Evolutionary conservation across 768 basidiomycete species (phyloP), one percentile per base, ranked within the genome.

Genomic region (Cubamyces lactineus): DNA sequence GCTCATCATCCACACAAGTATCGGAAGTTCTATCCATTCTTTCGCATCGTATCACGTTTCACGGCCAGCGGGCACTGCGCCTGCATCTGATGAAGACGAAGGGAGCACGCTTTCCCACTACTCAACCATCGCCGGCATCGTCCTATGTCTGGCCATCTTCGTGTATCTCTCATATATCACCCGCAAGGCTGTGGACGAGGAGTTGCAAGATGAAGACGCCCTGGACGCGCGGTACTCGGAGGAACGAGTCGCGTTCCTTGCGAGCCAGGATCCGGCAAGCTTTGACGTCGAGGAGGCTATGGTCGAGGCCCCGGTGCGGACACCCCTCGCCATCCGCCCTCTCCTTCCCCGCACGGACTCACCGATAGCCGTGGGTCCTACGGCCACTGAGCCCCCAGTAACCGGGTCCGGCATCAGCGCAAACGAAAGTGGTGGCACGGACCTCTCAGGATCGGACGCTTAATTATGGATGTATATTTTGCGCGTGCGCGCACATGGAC

Each of bases 1-100:
- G 74, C 85, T 96, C 68, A 87, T 93, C 74, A 82, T 96, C 51
- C 94, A 96, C 78, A 96, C 94, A 40, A 89, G 86, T 67, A 83
- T 96, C 69, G 95, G 95, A 43, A 85, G 86, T 34, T 88, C 88
- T 23, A 91, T 95, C 70, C 88, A 88, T 68, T 91, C 88, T n/a
- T 94, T 94, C 75, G 83, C 85, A 70, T 84, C 84, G 67, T 84
- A 84, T 71, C 84, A 87, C 70, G 73, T 74, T 28, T 64, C 63
- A 73, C 73, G 43, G 24, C 57, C 66, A 42, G 61, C 63, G 2
- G 70, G 66, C 49, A 56, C 64, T 39, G 58, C 55, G 21, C 5
- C 46, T 15, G 46, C 51, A 16, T 12, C 28, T 42, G 72, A 75
- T 46, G 78, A 79, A 30, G 79, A 82, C 47, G 73, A 71, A 48